Evolutionary conservation across 1,284 basidiomycete genomes (phyloP).

Genomic region (Ustilago cynodontis): DNA sequence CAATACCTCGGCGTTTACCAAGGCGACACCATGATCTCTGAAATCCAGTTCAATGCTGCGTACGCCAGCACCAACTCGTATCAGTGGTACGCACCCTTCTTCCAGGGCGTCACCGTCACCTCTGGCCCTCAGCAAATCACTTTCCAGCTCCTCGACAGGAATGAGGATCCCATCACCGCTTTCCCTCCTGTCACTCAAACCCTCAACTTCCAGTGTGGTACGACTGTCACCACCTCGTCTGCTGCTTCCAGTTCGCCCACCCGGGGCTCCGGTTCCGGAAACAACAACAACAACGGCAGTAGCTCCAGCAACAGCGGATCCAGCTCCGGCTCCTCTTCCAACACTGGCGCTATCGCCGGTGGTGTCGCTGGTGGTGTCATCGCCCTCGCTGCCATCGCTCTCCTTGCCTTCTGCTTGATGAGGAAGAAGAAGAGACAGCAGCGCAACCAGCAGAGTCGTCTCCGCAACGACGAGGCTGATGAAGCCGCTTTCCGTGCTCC

Average conservation of each 20-base stretch:
- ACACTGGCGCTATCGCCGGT: constrained; percentile 53
- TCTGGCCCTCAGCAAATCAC: constrained; percentile 29
- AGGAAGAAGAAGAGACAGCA: constrained; percentile 42
- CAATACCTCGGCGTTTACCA: constrained; percentile 23
- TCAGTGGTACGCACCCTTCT: constrained; percentile 37
- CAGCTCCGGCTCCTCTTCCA: constrained; percentile 40
- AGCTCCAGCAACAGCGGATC: constrained; percentile 4
- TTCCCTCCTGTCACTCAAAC: constrained; percentile 24
- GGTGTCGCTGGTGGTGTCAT: constrained; percentile 52
- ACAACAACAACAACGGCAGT: constrained; percentile 4
- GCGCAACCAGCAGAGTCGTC: constrained; percentile 32
- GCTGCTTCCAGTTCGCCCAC: constrained; percentile 21
- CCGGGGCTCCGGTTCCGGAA: neutral
- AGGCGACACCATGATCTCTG: constrained; percentile 22
- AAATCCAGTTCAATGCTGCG: constrained; percentile 25
- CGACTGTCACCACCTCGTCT: constrained; percentile 28
- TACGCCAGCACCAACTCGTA: constrained; percentile 23
- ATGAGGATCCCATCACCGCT: constrained; percentile 19
- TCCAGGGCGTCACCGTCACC: constrained; percentile 11
- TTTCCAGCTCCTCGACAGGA: constrained; percentile 35
- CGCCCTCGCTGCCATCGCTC: constrained; percentile 29
- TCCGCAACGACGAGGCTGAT: constrained; percentile 45
- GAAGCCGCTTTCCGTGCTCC: constrained; percentile 51
- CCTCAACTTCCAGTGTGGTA: constrained; percentile 44
- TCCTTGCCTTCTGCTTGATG: constrained; percentile 48